Conservation (phyloP, 75 land plant species). For the Chamaecyparis obtusa region DNA sequence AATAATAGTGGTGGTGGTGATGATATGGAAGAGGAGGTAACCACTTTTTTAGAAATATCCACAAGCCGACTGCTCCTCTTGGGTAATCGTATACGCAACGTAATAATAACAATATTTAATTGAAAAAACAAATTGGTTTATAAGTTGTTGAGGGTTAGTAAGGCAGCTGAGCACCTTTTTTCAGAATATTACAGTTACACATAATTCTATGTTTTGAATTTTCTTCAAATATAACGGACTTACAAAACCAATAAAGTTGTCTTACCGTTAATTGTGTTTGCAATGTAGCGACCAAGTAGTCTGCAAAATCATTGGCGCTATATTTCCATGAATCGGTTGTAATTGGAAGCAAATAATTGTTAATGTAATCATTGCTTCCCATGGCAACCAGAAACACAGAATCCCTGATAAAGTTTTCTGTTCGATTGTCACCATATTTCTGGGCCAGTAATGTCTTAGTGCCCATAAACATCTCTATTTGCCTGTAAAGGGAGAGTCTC, state of each 20-base stretch:
- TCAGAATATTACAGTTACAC: too few species aligned
- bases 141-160: too few species aligned
- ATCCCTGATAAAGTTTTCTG: conserved; percentile 47
- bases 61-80: too few species aligned
- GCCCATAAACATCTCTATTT: conserved; percentile 64
- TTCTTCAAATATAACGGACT: too few species aligned
- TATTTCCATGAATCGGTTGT: conserved; percentile 53
- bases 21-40: too few species aligned
- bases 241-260: neutral
- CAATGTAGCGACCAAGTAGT: conserved; percentile 49
- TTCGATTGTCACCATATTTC: conserved; percentile 48
- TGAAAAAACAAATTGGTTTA: neutral
- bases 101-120: neutral
- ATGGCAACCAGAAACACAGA: conserved; percentile 60
- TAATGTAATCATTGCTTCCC: conserved; percentile 96
- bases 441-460: conserved; percentile 36
- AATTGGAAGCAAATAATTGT: conserved; percentile 76
- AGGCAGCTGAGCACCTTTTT: too few species aligned
- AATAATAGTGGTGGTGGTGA: too few species aligned
- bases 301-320: conserved; percentile 34
- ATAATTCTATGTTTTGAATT: too few species aligned
- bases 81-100: too few species aligned
- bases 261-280: conserved; percentile 43
- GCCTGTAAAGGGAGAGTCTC: conserved; percentile 58
- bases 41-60: too few species aligned